phyloP scores from a whole-genome alignment of 352 stramenopile species.

The Phytophthora constricta region DNA sequence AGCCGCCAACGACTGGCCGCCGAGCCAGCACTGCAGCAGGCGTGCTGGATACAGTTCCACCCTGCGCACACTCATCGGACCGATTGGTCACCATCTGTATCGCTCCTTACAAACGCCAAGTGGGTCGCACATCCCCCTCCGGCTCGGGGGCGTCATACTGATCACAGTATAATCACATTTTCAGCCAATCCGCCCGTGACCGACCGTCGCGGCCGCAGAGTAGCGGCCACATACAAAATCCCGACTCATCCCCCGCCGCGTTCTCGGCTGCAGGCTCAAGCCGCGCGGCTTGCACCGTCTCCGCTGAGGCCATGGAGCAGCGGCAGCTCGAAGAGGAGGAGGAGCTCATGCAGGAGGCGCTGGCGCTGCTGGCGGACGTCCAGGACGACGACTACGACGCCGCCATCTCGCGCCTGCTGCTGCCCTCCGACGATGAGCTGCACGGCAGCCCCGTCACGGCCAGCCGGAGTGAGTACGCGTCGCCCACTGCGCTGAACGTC shows the following conservation, averaged over 20 bases:
- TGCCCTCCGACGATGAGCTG: slow-evolving; percentile 38
- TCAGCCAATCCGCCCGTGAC: neutral
- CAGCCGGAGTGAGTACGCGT: slow-evolving; percentile 9
- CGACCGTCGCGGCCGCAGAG: neutral
- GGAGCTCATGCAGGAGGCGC: slow-evolving; percentile 50
- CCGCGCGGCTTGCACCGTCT: slow-evolving; percentile 26
- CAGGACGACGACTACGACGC: slow-evolving; percentile 37
- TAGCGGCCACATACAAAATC: neutral
- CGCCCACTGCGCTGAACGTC: slow-evolving; percentile 12
- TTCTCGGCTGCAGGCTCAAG: slow-evolving; percentile 6
- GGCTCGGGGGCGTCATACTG: neutral
- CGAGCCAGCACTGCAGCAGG: no score
- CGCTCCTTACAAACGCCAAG: no score
- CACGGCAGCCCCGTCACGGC: slow-evolving; percentile 33
- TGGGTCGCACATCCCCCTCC: no score
- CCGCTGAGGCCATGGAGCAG: slow-evolving; percentile 37
- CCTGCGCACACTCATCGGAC: no score
- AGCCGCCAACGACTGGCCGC: no score
- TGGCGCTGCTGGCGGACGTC: slow-evolving; percentile 48
- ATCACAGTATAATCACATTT: neutral
- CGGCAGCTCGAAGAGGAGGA: slow-evolving; percentile 39
- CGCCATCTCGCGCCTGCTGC: slow-evolving; percentile 45
- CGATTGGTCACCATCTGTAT: no score
- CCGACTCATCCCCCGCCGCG: neutral
- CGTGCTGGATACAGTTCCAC: no score